phyloP scores from a whole-genome alignment of 805 yeast species.

The Suhomyces sp. region DNA sequence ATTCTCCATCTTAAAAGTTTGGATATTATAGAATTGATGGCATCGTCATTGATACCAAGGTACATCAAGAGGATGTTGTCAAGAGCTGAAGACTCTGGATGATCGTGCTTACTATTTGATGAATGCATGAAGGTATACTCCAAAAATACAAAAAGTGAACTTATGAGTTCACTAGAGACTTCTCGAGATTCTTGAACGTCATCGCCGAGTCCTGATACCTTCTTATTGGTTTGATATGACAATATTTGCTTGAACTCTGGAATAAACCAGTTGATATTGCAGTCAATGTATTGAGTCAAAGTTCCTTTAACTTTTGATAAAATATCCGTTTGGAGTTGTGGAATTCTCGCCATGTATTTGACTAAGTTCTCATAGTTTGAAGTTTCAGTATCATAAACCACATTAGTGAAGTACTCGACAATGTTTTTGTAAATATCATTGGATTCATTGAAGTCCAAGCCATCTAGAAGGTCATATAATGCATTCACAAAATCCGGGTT shows the following conservation, averaged over 20 bases:
- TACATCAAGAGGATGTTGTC: conserved; percentile 27
- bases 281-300: conserved; percentile 9
- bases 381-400: conserved; percentile 4
- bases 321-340: conserved; percentile 15
- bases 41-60: conserved; percentile 38
- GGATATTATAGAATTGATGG: conserved; percentile 36
- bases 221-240: not conserved
- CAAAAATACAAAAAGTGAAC: conserved; percentile 32
- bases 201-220: conserved; percentile 1
- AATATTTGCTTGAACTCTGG: conserved; percentile 13
- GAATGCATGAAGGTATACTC: conserved; percentile 36
- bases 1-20: conserved; percentile 58
- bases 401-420: conserved; percentile 4
- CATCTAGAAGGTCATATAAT: conserved; percentile 28
- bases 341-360: conserved; percentile 15
- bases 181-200: conserved; percentile 7
- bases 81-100: conserved; percentile 4
- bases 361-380: conserved; percentile 12
- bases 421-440: conserved; percentile 8
- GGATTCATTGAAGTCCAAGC: conserved; percentile 13
- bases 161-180: conserved; percentile 13
- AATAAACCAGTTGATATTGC: conserved; percentile 15
- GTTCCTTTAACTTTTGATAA: conserved; percentile 2
- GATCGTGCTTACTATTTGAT: too few species aligned
- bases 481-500: conserved; percentile 17